Evolutionary conservation across 176 grass and related monocot species (phyloP).

Genomic region (Musa itinerans): DNA sequence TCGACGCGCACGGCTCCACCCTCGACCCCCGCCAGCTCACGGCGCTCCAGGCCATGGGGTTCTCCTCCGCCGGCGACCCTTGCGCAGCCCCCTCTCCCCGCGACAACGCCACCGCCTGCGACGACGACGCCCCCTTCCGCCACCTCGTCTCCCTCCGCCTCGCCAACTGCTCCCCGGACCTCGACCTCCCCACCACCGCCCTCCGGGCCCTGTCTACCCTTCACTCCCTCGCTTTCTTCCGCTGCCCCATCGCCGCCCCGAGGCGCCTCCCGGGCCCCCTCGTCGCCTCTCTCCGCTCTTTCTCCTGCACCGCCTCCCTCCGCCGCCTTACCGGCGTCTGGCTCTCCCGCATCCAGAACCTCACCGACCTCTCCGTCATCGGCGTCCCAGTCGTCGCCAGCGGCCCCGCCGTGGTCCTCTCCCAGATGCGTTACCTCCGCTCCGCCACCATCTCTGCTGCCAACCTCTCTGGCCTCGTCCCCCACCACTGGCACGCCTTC

Average conservation of each 20-base stretch:
- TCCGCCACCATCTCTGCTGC: conserved; percentile 48
- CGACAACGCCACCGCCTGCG: conserved; percentile 50
- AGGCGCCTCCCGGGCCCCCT: conserved; percentile 38
- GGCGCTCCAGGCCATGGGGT: conserved; percentile 67
- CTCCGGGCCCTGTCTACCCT: conserved; percentile 54
- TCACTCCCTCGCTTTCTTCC: conserved; percentile 37
- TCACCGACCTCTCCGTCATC: conserved; percentile 56
- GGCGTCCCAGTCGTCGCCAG: conserved; percentile 39
- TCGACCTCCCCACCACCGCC: conserved; percentile 47
- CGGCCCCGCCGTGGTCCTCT: conserved; percentile 53
- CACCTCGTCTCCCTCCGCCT: conserved; percentile 62
- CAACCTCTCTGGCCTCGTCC: conserved; percentile 69
- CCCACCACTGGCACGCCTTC: conserved; percentile 85
- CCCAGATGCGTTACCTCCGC: conserved; percentile 56
- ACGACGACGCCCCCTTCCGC: conserved; percentile 52
- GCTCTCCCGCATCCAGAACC: conserved; percentile 74
- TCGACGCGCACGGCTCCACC: not conserved
- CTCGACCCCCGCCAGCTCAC: conserved; percentile 67
- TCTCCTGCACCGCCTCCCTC: conserved; percentile 67
- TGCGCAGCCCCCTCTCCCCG: conserved; percentile 20
- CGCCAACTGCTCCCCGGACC: conserved; percentile 61
- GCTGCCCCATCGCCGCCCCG: conserved; percentile 53
- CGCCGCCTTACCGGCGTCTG: conserved; percentile 47
- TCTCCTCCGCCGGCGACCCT: conserved; percentile 29
- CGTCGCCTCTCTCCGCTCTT: conserved; percentile 34